phyloP scores from a whole-genome alignment of 2,329 filamentous ascomycete species.

The Cadophora sp. region DNA sequence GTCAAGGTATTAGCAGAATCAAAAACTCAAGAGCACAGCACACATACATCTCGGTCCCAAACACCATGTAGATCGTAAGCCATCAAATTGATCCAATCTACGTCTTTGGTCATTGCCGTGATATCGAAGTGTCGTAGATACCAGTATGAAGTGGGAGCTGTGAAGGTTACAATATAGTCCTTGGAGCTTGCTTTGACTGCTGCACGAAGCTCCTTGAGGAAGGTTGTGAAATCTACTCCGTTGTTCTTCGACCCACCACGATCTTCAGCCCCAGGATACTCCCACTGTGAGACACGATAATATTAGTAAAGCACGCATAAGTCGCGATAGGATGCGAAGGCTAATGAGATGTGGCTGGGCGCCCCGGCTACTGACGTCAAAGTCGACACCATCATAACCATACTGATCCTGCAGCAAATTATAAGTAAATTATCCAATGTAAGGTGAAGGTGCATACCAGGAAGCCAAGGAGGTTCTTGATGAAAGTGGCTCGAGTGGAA shows the following conservation, averaged over 20 bases:
- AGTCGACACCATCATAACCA: too few relatives aligned
- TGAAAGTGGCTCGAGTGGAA: background rate
- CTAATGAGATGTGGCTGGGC: too few relatives aligned
- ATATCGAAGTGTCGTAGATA: conserved; percentile 45
- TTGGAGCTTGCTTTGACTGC: conserved; percentile 27
- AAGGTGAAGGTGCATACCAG: background rate
- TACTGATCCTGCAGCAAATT: too few relatives aligned
- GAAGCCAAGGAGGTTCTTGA: background rate
- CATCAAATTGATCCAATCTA: conserved; percentile 40
- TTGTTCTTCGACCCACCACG: conserved; percentile 48
- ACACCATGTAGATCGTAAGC: conserved; percentile 41
- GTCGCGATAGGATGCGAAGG: too few relatives aligned
- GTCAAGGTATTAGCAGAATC: background rate
- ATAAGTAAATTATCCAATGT: too few relatives aligned
- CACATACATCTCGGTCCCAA: background rate
- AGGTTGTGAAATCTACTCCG: conserved; percentile 42
- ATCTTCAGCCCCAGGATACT: conserved; percentile 48
- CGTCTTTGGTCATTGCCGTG: conserved; percentile 26
- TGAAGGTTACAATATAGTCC: conserved; percentile 45
- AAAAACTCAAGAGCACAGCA: background rate
- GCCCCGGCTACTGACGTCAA: too few relatives aligned
- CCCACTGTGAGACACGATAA: conserved; percentile 43
- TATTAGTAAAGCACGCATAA: too few relatives aligned
- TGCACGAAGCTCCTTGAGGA: conserved; percentile 29
- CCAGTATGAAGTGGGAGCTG: conserved; percentile 43